phyloP scores from a whole-genome alignment of 257 asterid species.

The Striga asiatica region DNA sequence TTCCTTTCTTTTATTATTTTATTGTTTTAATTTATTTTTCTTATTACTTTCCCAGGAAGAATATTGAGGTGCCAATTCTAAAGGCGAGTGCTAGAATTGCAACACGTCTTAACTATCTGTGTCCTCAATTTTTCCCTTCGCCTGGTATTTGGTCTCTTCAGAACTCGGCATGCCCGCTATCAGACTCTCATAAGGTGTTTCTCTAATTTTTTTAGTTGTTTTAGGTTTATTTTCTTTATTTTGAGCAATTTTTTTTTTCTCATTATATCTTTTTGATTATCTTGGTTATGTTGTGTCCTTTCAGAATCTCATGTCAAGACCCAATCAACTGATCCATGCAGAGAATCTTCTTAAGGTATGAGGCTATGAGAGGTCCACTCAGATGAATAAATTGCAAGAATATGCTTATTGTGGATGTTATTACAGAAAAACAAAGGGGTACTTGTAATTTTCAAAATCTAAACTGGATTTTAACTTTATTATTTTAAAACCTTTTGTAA shows the following conservation, averaged over 20 bases:
- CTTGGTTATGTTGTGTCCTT: slow-evolving; percentile 17
- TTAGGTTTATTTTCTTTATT: not conserved
- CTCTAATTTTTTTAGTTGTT: too few species aligned
- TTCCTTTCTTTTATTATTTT: slow-evolving; percentile 2
- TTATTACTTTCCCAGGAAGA: slow-evolving; percentile 44
- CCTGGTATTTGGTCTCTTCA: slow-evolving; percentile 76
- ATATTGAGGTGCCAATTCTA: slow-evolving; percentile 79
- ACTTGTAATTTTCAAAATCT: not conserved
- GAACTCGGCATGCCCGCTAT: slow-evolving; percentile 20
- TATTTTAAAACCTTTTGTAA: not conserved
- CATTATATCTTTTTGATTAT: not conserved
- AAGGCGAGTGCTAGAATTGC: slow-evolving; percentile 79
- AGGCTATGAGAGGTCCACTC: not conserved
- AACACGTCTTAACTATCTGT: slow-evolving; percentile 72
- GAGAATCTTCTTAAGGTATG: slow-evolving; percentile 95
- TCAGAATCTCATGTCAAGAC: slow-evolving; percentile 40
- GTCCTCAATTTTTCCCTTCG: slow-evolving; percentile 89
- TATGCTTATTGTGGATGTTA: not conserved
- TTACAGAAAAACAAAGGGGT: not conserved
- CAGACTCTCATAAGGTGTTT: slow-evolving; percentile 35
- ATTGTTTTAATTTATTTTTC: not conserved
- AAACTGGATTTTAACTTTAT: not conserved
- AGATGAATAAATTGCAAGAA: not conserved
- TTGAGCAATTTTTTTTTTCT: not conserved
- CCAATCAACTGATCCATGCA: slow-evolving; percentile 41